Percentiles rank a stretch among this genome's conserved stretches.
phyloP scores from a whole-genome alignment of 2,329 filamentous ascomycete genomes.

The Xylariaceae sp. region DNA sequence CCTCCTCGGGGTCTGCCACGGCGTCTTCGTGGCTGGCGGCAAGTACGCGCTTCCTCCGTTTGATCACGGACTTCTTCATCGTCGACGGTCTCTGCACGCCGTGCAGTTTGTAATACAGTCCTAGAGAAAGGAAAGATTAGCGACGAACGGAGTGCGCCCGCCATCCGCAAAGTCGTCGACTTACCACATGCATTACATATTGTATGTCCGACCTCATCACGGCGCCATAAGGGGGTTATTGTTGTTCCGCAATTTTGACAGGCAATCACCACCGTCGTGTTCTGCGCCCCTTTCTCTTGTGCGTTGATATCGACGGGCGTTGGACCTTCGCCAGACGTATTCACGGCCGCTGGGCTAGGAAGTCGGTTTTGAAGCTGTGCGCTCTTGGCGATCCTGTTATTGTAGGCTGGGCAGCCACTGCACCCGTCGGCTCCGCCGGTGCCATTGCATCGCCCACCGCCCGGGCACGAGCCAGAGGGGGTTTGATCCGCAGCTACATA shows the following conservation, averaged over 20 bases:
- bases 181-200: constrained; percentile 98
- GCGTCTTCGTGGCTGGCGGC: constrained; percentile 57
- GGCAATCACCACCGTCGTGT: constrained; percentile 69
- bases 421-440: constrained; percentile 94
- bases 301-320: constrained; percentile 46
- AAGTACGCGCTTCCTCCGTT: constrained; percentile 89
- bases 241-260: constrained; percentile 97
- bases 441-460: constrained; percentile 90
- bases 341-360: constrained; percentile 25
- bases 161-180: constrained; percentile 32
- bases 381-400: constrained; percentile 89
- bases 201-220: constrained; percentile 89
- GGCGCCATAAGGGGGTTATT: constrained; percentile 90
- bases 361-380: constrained; percentile 56
- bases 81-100: constrained; percentile 86
- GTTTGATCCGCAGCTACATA: constrained; percentile 74
- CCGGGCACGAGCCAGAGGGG: constrained; percentile 82
- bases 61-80: constrained; percentile 99
- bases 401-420: constrained; percentile 92
- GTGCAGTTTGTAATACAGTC: constrained; percentile 93
- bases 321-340: constrained; percentile 28
- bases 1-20: constrained; percentile 35
- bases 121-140: constrained; percentile 39
- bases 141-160: constrained; percentile 15
- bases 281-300: constrained; percentile 36